A percentile compares a stretch with the other conserved stretches of the same genome.
These are phyloP conservation scores for Phytophthora citrophthora DNA, from an alignment of 352 stramenopile genomes.

Conservation along the genomic window DNA sequence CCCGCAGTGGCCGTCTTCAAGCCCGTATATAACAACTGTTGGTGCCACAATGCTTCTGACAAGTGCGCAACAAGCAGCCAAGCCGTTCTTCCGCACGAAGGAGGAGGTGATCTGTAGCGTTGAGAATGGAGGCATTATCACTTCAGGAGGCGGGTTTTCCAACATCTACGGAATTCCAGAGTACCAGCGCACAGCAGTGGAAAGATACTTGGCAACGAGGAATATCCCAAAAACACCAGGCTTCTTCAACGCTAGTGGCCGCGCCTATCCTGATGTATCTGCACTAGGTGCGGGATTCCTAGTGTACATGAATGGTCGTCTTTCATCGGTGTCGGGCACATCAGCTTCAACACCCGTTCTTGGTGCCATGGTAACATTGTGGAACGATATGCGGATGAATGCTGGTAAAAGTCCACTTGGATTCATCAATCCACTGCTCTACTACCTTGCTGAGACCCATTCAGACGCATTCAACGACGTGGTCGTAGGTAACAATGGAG, in stretches of 20 bases:
- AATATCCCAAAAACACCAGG: conserved; percentile 49
- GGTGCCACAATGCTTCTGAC: conserved; percentile 85
- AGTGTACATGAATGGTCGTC: conserved; percentile 61
- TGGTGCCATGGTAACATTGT: conserved; percentile 86
- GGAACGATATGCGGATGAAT: conserved; percentile 88
- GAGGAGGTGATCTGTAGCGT: conserved; percentile 85
- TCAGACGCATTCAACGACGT: conserved; percentile 86
- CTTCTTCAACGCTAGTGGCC: conserved; percentile 86
- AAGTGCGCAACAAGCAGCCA: conserved; percentile 21
- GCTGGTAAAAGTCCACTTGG: conserved; percentile 81
- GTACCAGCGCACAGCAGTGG: conserved; percentile 78
- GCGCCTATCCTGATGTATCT: conserved; percentile 91
- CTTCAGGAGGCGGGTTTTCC: conserved; percentile 89
- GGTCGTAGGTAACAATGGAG: conserved; percentile 84
- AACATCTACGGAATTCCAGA: conserved; percentile 75
- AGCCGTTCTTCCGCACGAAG: conserved; percentile 68
- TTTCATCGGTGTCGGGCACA: conserved; percentile 75
- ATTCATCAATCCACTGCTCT: conserved; percentile 89
- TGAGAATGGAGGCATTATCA: conserved; percentile 78
- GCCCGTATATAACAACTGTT: conserved; percentile 92
- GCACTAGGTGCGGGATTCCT: conserved; percentile 75
- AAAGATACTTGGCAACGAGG: conserved; percentile 63
- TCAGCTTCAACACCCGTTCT: conserved; percentile 88
- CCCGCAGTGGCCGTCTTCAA: conserved; percentile 80
- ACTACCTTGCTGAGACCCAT: conserved; percentile 68